Conservation (phyloP, 306 rosid genomes). For the Pyrus bretschneideri region DNA sequence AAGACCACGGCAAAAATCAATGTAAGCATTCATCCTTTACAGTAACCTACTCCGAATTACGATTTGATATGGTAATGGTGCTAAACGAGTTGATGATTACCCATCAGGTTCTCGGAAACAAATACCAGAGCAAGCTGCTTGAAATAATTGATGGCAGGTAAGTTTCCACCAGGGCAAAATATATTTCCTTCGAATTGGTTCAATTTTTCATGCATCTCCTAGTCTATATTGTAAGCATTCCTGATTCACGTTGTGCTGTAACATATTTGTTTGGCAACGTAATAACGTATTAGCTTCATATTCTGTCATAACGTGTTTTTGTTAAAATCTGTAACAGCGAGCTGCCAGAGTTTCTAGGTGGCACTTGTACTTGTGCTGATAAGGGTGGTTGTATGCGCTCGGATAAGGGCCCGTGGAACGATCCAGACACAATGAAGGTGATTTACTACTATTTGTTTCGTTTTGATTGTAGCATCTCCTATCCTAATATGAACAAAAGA, state of each 20-base stretch:
- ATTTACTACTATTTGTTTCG: neutral
- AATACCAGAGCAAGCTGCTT: constrained; percentile 91
- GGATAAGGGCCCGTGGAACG: constrained; percentile 98
- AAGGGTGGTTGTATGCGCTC: constrained; percentile 98
- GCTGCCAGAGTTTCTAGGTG: constrained; percentile 91
- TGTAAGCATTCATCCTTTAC: constrained; percentile 27
- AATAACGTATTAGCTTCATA: neutral
- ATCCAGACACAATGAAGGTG: constrained; percentile 75
- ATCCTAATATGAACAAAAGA: neutral
- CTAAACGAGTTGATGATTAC: constrained; percentile 18
- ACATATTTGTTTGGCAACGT: neutral
- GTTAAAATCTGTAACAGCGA: constrained; percentile 43
- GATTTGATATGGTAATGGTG: constrained; percentile 2
- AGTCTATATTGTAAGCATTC: neutral
- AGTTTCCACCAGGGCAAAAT: neutral
- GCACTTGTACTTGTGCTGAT: constrained; percentile 80
- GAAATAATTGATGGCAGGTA: constrained; percentile 86
- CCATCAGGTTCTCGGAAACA: constrained; percentile 89
- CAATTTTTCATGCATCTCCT: neutral
- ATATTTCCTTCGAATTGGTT: neutral
- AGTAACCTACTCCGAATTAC: neutral
- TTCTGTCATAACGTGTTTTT: neutral
- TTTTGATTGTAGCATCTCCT: neutral
- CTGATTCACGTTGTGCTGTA: neutral
- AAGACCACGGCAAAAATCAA: constrained; percentile 84